phyloP scores from a whole-genome alignment of 2,329 filamentous ascomycete genomes.

The Metarhizium rileyi region DNA sequence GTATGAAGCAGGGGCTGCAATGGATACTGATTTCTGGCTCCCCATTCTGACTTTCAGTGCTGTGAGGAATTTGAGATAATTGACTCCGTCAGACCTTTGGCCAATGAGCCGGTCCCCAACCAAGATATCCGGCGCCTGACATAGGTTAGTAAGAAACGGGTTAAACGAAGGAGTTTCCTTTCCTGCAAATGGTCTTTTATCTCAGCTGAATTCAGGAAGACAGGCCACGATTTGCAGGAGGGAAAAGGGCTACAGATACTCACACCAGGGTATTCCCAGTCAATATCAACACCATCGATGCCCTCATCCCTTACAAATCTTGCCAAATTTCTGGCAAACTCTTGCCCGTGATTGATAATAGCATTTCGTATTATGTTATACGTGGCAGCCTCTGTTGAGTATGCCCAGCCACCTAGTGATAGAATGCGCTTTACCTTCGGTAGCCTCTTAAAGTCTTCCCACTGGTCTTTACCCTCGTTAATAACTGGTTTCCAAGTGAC shows the following conservation, averaged over 20 bases:
- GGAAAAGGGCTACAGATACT: not conserved
- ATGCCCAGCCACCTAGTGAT: constrained; percentile 19
- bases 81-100: not conserved
- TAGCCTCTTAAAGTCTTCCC: constrained; percentile 13
- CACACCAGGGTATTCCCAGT: constrained; percentile 30
- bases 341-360: constrained; percentile 20
- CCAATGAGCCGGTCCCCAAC: not conserved
- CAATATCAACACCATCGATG: constrained; percentile 29
- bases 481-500: constrained; percentile 8
- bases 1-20: constrained; percentile 21
- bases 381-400: constrained; percentile 13
- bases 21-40: constrained; percentile 16
- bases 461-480: constrained; percentile 9
- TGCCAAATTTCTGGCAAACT: constrained; percentile 23
- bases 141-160: not conserved
- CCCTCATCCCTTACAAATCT: constrained; percentile 25
- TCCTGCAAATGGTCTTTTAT: not conserved
- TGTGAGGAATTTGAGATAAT: not conserved
- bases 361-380: constrained; percentile 15
- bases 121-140: not conserved
- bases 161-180: not conserved
- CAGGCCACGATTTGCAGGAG: not conserved
- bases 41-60: constrained; percentile 2
- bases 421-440: constrained; percentile 16
- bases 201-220: not conserved